Base-by-base conservation (phyloP, 495 filamentous ascomycete species). In the Trichocladium antarcticum region DNA sequence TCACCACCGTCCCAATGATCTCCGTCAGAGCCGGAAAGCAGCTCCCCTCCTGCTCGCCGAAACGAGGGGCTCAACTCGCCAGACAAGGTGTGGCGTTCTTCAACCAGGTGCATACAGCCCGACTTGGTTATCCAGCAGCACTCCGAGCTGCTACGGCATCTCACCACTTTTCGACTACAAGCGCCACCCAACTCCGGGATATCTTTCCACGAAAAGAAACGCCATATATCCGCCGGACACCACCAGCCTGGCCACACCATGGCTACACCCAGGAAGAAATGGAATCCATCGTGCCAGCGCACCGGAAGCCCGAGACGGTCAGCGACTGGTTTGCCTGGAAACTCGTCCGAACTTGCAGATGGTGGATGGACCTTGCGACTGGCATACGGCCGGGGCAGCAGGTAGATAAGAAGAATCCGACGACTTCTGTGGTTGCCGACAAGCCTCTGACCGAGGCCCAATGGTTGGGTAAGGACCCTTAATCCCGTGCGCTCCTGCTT, bases 221-320 rank as follows among this genome's bases (percentile, higher is more conserved):
- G 1, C 54, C 64, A 1, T 55, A 60, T 29, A 77, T 79, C 51
- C 60, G 65, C 11, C 54, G 62, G 45, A 77, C 74, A 12, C 71
- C 76, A 14, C 59, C 81, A 29, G 74, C 82, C 50, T 87, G 83
- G 82, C 71, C 75, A 1, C 84, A 88, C 61, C 83, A 80, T 52
- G 70, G 77, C 53, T 84, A 67, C 44, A 72, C 71, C 12, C 62
- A 74, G 57, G 45, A 68, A 53, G 70, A 73, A 57, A 69, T 74
- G 69, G 44, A 59, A 10, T 54, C 50, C n/a, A 66, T 73, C 5
- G 61, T 63, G 14, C 65, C 68, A 2, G 61, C 60, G 15, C 67
- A 71, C 38, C 68, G 68, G 17, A 47, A 55, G 39, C 60, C 64
- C 0, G 51, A 58, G 47, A 69, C 67, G 2, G 52, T 62, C 49